Base-by-base conservation (phyloP, 257 asterid species). In the Jasminum sambac region DNA sequence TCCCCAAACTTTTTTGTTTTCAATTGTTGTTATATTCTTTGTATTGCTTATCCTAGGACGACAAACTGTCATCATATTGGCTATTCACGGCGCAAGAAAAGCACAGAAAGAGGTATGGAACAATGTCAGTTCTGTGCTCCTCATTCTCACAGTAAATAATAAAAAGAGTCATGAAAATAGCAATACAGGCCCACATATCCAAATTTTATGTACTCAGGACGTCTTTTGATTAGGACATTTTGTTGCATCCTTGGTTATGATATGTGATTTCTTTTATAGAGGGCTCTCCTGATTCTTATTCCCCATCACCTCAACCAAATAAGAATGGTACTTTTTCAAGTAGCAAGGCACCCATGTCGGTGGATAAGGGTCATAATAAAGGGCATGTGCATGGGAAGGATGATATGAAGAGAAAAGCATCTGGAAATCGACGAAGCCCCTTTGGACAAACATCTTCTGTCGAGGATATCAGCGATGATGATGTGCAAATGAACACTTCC, bases 21-120 rank as follows among this genome's bases (percentile, higher is more conserved):
- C 42, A 9, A 58, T 10, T 44, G 50, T 61, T 57, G 36, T 60
- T 74, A 24, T 72, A 64, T 63, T 61, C 17, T 76, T 39, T 69
- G 46, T 19, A 36, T 72, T 72, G 65, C 71, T 70, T 76, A 19
- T 77, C 72, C 71, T 86, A 95, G 99, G 99, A 8, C 88, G 30
- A 36, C 80, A 43, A 62, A 85, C 69, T 88, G 94, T 79, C 95
- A 89, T 79, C 81, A 80, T 79, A 95, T 95, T 81, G 99, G 99
- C 74, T 95, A 95, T 87, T 90, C 96, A 11, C 81, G 96, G 30
- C 63, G 76, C 69, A 44, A 12, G 66, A 91, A 76, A 83, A 84
- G 76, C 11, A 36, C 68, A 64, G 86, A 76, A 71, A 74, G 70
- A 85, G 97, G 92, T 88, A 85, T 78, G 23, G 38, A 11, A 67